phyloP scores from a whole-genome alignment of 495 filamentous ascomycete species.

The Jackrogersella multiformis region DNA sequence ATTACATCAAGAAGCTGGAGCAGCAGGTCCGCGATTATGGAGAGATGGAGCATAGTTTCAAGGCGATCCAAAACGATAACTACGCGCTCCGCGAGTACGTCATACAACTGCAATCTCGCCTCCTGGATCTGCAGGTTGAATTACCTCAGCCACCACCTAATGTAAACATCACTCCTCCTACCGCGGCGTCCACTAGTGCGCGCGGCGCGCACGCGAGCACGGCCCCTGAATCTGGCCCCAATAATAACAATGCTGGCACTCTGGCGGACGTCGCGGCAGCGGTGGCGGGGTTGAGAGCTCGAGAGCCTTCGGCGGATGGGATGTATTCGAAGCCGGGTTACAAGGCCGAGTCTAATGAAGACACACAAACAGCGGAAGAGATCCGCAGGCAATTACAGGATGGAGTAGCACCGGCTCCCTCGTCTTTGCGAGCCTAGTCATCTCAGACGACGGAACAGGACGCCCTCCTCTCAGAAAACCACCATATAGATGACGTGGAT shows the following conservation, averaged over 20 bases:
- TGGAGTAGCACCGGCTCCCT: conserved; percentile 42
- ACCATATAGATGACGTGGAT: background rate
- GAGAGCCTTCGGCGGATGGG: conserved; percentile 37
- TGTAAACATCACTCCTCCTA: conserved; percentile 52
- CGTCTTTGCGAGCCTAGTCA: conserved; percentile 42
- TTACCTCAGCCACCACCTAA: conserved; percentile 79
- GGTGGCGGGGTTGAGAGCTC: conserved; percentile 41
- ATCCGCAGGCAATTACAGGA: conserved; percentile 52
- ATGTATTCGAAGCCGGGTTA: conserved; percentile 38
- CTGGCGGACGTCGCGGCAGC: conserved; percentile 47
- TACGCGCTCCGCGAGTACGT: conserved; percentile 91
- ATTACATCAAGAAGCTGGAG: conserved; percentile 96
- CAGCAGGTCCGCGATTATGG: conserved; percentile 83
- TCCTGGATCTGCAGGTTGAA: conserved; percentile 84
- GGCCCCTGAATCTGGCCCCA: conserved; percentile 27
- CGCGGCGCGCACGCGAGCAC: conserved; percentile 36
- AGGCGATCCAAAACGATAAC: conserved; percentile 83
- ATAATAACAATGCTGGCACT: conserved; percentile 43
- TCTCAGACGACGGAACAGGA: conserved; percentile 7
- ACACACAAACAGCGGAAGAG: conserved; percentile 51
- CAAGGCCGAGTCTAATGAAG: conserved; percentile 45
- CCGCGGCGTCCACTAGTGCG: conserved; percentile 60
- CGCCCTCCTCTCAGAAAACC: background rate
- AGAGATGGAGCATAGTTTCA: conserved; percentile 73
- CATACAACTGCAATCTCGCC: conserved; percentile 85